Conservation (phyloP, 306 rosid species). For the Rosa persica region DNA sequence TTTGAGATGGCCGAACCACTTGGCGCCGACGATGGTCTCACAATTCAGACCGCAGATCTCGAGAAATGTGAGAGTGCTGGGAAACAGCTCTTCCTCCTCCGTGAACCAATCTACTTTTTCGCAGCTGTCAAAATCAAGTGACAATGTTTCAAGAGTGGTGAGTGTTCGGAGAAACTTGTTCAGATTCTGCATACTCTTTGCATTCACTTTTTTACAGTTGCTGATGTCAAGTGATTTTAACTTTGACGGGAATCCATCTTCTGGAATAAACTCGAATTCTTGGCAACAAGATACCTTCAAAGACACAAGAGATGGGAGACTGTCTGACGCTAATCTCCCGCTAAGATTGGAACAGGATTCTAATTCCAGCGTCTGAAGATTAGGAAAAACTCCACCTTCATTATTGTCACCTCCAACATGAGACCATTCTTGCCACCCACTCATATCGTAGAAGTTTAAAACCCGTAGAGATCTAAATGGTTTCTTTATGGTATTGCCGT, state of each 20-base stretch:
- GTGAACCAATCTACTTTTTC: not conserved
- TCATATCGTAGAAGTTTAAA: fast-evolving
- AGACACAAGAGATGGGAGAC: not conserved
- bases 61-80: not conserved
- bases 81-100: not conserved
- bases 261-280: slow-evolving; percentile 19
- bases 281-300: not conserved
- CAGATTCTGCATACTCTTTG: not conserved
- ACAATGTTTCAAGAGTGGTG: not conserved
- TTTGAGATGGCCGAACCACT: slow-evolving; percentile 19
- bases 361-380: no score
- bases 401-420: not conserved
- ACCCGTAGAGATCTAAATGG: not conserved
- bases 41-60: not conserved
- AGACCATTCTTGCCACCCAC: not conserved
- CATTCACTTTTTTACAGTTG: slow-evolving; percentile 1
- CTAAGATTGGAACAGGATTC: not conserved
- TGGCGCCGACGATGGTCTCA: not conserved
- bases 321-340: not conserved
- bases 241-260: slow-evolving; percentile 20
- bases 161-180: not conserved
- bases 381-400: not conserved
- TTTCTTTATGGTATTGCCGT: not conserved
- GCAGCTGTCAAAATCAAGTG: not conserved
- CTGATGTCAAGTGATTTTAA: fast-evolving